These are phyloP conservation scores for Clonostachys rosea DNA, from an alignment of 2,329 filamentous ascomycete genomes.

Conservation along the genomic window DNA sequence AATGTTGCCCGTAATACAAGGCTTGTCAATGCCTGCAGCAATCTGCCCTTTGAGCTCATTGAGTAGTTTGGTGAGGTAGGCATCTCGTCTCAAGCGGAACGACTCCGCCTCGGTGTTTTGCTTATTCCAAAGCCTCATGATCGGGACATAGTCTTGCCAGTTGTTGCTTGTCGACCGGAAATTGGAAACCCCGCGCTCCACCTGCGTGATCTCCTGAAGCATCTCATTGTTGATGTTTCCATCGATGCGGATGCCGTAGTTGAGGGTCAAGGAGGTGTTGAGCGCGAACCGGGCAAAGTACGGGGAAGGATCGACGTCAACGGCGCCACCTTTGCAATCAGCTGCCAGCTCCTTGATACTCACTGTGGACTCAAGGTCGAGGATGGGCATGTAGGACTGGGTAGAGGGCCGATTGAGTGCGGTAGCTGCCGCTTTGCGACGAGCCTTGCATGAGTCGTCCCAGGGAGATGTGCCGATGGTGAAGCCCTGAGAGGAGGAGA, in stretches of 20 bases:
- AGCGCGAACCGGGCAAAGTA: conserved; percentile 75
- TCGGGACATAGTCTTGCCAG: conserved; percentile 79
- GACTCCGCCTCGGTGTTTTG: conserved; percentile 59
- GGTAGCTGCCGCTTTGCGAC: conserved; percentile 74
- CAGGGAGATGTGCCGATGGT: conserved; percentile 82
- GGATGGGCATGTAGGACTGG: conserved; percentile 76
- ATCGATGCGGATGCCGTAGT: conserved; percentile 74
- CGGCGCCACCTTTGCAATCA: conserved; percentile 56
- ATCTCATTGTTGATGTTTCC: conserved; percentile 64
- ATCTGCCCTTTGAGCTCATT: conserved; percentile 42
- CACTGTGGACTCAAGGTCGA: conserved; percentile 69
- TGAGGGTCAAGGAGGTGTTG: conserved; percentile 72
- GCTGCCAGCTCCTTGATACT: conserved; percentile 69
- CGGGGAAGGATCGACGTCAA: conserved; percentile 65
- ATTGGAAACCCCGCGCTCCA: conserved; percentile 72
- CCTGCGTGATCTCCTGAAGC: conserved; percentile 68
- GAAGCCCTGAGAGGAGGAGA: conserved; percentile 72
- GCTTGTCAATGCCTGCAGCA: conserved; percentile 30
- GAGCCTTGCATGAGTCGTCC: conserved; percentile 74
- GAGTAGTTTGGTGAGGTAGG: conserved; percentile 62
- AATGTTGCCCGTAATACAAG: conserved; percentile 42
- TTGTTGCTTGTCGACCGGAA: conserved; percentile 78
- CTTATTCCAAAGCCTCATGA: conserved; percentile 61
- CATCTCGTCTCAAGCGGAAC: conserved; percentile 64
- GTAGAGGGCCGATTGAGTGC: conserved; percentile 73